These are phyloP conservation scores for Kwoniella heveanensis DNA, from an alignment of 768 basidiomycete genomes.

Conservation along the genomic window DNA sequence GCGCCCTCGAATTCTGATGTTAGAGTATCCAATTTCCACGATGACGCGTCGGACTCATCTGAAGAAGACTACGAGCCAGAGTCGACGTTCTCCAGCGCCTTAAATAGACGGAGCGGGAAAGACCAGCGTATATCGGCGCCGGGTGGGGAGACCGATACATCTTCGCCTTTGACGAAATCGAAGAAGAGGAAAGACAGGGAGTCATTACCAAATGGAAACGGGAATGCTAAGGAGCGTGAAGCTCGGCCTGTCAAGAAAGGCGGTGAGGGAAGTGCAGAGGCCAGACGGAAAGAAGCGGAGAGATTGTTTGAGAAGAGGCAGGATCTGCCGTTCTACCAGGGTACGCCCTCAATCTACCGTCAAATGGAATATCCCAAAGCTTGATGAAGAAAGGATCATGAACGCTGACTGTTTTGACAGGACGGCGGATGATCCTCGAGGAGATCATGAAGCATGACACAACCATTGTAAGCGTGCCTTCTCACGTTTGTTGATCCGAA, in stretches of 20 bases:
- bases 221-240: background rate
- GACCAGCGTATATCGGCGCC: too few relatives aligned
- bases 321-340: conserved; percentile 52
- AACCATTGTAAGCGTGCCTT: conserved; percentile 41
- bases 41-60: conserved; percentile 4
- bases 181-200: conserved; percentile 12
- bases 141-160: too few relatives aligned
- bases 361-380: background rate
- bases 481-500: background rate
- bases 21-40: conserved; percentile 21
- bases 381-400: too few relatives aligned
- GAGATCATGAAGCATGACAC: conserved; percentile 52
- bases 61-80: conserved; percentile 19
- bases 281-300: conserved; percentile 32
- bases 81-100: background rate
- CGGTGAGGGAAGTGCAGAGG: conserved; percentile 4
- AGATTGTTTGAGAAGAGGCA: conserved; percentile 37
- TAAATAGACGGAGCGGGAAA: background rate
- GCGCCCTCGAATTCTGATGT: background rate
- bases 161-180: background rate
- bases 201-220: background rate
- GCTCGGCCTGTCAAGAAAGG: background rate
- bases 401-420: too few relatives aligned
- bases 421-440: conserved; percentile 43
- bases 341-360: conserved; percentile 22